Conservation (phyloP, 306 rosid species). For the Trifolium subterraneum region DNA sequence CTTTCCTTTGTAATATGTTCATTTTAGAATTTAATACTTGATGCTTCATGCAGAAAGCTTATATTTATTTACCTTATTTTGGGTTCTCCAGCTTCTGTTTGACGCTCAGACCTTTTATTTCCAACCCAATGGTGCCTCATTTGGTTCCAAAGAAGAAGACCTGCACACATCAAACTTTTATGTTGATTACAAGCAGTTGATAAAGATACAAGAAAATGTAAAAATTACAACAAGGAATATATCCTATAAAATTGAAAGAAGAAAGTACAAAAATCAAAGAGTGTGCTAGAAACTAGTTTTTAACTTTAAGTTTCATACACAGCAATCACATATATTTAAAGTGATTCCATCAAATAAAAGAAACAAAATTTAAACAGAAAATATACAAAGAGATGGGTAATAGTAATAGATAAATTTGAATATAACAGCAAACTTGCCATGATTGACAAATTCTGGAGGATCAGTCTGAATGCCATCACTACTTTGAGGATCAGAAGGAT, state of each 20-base stretch:
- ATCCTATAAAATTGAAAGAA: background rate
- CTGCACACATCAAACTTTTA: slow-evolving; percentile 52
- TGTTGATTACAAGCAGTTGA: slow-evolving; percentile 16
- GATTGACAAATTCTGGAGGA: slow-evolving; percentile 71
- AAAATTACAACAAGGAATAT: background rate
- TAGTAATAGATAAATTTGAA: slow-evolving; percentile 16
- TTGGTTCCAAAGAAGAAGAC: slow-evolving; percentile 82
- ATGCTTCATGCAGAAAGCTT: slow-evolving; percentile 25
- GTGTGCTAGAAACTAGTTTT: slow-evolving; percentile 25
- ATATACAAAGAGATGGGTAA: background rate
- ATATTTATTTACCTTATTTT: slow-evolving; percentile 63
- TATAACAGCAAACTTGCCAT: slow-evolving; percentile 60
- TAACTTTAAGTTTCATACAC: background rate
- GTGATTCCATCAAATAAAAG: slow-evolving; percentile 10
- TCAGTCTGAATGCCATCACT: slow-evolving; percentile 54
- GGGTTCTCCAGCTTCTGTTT: slow-evolving; percentile 57
- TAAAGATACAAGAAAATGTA: slow-evolving; percentile 14
- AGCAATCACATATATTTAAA: background rate
- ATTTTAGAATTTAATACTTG: background rate
- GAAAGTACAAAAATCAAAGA: background rate
- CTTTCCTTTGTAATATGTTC: slow-evolving; percentile 20
- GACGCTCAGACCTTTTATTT: slow-evolving; percentile 48
- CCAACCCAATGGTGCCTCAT: slow-evolving; percentile 78
- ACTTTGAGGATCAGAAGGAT: slow-evolving; percentile 52
- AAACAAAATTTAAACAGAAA: slow-evolving; percentile 17